Evolutionary conservation across 2,329 filamentous ascomycete species (phyloP).

Genomic region (Colletotrichum chrysophilum): DNA sequence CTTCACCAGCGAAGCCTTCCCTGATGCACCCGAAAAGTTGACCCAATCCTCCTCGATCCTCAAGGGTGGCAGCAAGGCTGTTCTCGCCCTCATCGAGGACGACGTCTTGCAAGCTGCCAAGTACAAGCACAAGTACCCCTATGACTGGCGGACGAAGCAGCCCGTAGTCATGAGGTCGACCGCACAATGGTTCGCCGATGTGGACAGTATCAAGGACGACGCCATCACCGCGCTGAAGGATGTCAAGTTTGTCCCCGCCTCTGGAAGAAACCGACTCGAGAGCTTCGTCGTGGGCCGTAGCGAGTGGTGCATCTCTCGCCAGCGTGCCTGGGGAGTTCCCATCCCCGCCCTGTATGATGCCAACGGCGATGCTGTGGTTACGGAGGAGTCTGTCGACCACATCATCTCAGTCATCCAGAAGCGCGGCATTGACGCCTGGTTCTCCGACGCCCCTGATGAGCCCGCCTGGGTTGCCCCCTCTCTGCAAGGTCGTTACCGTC

Average conservation of each 20-base stretch:
- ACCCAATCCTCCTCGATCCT: conserved; percentile 72
- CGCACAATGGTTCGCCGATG: conserved; percentile 97
- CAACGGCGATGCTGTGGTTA: conserved; percentile 78
- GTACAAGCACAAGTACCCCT: conserved; percentile 92
- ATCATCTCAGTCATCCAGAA: conserved; percentile 80
- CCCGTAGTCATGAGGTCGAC: conserved; percentile 92
- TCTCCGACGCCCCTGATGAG: conserved; percentile 81
- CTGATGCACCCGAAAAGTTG: conserved; percentile 70
- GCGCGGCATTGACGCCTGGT: conserved; percentile 92
- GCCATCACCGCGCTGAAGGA: conserved; percentile 73
- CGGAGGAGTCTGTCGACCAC: conserved; percentile 78
- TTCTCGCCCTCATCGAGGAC: conserved; percentile 71
- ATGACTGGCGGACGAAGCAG: conserved; percentile 95
- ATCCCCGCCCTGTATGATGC: conserved; percentile 88
- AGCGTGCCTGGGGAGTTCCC: conserved; percentile 94
- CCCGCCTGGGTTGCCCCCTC: conserved; percentile 75
- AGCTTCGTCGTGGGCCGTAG: conserved; percentile 87
- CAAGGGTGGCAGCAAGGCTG: conserved; percentile 69
- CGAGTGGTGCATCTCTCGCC: conserved; percentile 98
- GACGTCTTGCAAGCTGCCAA: conserved; percentile 73
- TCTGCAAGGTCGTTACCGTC: conserved; percentile 66
- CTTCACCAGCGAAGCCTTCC: conserved; percentile 82
- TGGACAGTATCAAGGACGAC: conserved; percentile 78
- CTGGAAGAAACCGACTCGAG: conserved; percentile 75
- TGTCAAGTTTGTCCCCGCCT: conserved; percentile 80